Evolutionary conservation across 2,329 filamentous ascomycete species (phyloP).

Genomic region (Beauveria medogensis): DNA sequence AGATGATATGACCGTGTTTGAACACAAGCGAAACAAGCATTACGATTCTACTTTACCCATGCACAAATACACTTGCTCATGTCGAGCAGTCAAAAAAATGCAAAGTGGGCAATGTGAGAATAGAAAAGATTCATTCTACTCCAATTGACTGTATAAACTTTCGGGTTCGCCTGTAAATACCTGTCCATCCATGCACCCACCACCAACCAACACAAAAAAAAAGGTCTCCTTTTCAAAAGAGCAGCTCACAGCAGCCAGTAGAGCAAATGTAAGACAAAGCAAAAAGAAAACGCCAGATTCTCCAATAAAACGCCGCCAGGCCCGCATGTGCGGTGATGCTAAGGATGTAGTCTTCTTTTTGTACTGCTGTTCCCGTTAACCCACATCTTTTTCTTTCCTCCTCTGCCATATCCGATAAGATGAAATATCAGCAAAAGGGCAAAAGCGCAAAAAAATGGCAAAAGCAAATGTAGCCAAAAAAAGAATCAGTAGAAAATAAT

Average conservation of each 20-base stretch:
- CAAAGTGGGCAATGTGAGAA: not conserved
- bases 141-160: constrained; percentile 9
- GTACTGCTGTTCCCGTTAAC: not conserved
- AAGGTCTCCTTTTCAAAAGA: not conserved
- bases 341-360: constrained; percentile 3
- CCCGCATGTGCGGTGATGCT: constrained; percentile 10
- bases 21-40: not conserved
- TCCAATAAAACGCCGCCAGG: constrained; percentile 10
- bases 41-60: not conserved
- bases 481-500: not conserved
- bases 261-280: constrained; percentile 10
- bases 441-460: not conserved
- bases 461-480: constrained; percentile 6
- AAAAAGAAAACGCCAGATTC: constrained; percentile 9
- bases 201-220: not conserved
- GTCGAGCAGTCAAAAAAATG: not conserved
- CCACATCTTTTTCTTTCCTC: not conserved
- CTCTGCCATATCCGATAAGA: not conserved
- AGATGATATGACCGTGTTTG: not conserved
- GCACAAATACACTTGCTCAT: no score
- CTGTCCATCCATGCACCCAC: constrained; percentile 6
- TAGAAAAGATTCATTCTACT: constrained; percentile 2
- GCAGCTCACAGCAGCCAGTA: not conserved
- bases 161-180: not conserved
- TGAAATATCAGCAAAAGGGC: not conserved